Conservation (phyloP, 768 basidiomycete species). For the Rhizopogon vulgaris region DNA sequence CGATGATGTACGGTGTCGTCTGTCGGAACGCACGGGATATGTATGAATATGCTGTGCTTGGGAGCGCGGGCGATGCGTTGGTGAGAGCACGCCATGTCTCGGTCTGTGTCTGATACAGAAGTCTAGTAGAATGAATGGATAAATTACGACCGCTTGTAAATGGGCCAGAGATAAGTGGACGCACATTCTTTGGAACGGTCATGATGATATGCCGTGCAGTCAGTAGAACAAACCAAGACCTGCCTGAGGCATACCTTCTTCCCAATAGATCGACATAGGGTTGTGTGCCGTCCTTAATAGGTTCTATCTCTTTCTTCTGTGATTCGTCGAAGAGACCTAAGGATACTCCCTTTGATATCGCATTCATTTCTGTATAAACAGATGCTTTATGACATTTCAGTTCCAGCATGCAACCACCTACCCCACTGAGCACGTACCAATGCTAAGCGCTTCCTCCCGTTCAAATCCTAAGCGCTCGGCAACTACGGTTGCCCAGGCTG, state of each 20-base stretch:
- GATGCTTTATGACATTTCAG: slow-evolving; percentile 48
- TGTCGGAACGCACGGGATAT: slow-evolving; percentile 76
- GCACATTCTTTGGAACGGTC: slow-evolving; percentile 31
- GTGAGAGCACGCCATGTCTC: slow-evolving; percentile 82
- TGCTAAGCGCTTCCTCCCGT: slow-evolving; percentile 84
- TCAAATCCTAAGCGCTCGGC: slow-evolving; percentile 84
- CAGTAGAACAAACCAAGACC: neutral
- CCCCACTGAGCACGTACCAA: slow-evolving; percentile 47
- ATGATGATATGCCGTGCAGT: neutral
- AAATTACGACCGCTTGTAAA: neutral
- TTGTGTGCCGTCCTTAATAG: slow-evolving; percentile 53
- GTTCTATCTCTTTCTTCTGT: slow-evolving; percentile 50
- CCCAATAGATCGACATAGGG: slow-evolving; percentile 87
- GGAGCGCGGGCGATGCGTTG: slow-evolving; percentile 60
- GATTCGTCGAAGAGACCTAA: slow-evolving; percentile 67
- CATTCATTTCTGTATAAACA: slow-evolving; percentile 92
- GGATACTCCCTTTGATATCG: slow-evolving; percentile 75
- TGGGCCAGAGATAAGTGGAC: slow-evolving; percentile 8
- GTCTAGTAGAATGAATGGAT: slow-evolving; percentile 36
- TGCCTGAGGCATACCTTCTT: slow-evolving; percentile 39
- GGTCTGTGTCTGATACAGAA: slow-evolving; percentile 65
- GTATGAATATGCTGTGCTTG: slow-evolving; percentile 76
- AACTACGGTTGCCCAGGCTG: slow-evolving; percentile 85
- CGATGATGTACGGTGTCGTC: slow-evolving; percentile 70
- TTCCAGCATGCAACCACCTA: neutral